These are phyloP conservation scores for Cutaneotrichosporon mucoides DNA, from an alignment of 1,284 basidiomycete genomes.

Conservation along the genomic window DNA sequence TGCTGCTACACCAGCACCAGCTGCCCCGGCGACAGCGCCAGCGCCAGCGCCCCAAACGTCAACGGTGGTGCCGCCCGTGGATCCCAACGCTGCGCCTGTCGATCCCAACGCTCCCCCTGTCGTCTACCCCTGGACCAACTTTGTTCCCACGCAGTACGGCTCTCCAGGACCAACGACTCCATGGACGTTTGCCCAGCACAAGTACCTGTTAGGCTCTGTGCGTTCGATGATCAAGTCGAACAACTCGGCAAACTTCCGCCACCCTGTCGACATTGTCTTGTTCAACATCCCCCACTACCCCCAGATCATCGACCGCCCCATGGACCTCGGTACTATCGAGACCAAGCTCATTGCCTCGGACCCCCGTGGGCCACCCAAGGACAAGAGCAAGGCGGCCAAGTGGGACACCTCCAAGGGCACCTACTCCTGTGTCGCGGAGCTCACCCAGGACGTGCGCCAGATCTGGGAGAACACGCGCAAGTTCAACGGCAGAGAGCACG, in stretches of 20 bases:
- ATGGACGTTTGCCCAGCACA: constrained; percentile 61
- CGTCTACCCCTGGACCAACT: constrained; percentile 27
- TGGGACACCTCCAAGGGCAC: constrained; percentile 59
- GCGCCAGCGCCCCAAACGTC: constrained; percentile 1
- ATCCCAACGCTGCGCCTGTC: background rate
- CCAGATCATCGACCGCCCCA: constrained; percentile 79
- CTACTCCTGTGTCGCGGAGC: constrained; percentile 70
- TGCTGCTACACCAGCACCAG: constrained; percentile 5
- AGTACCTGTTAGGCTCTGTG: constrained; percentile 73
- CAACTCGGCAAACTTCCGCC: constrained; percentile 74
- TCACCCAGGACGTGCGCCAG: constrained; percentile 73
- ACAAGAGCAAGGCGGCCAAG: constrained; percentile 56
- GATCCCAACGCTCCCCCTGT: constrained; percentile 8
- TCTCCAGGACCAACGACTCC: constrained; percentile 40
- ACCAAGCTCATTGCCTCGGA: constrained; percentile 75
- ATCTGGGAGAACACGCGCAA: constrained; percentile 84
- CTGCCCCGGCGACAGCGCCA: background rate
- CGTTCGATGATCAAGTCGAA: constrained; percentile 75
- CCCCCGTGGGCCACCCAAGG: constrained; percentile 52
- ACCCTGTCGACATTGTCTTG: constrained; percentile 85
- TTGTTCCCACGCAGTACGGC: constrained; percentile 34
- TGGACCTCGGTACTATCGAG: constrained; percentile 95
- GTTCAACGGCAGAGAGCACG: constrained; percentile 91
- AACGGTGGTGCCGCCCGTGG: constrained; percentile 9
- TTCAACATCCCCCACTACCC: constrained; percentile 90